Evolutionary conservation across 2,329 filamentous ascomycete genomes (phyloP), one percentile per base, ranked within the genome.

Genomic region (Colletotrichum lini): DNA sequence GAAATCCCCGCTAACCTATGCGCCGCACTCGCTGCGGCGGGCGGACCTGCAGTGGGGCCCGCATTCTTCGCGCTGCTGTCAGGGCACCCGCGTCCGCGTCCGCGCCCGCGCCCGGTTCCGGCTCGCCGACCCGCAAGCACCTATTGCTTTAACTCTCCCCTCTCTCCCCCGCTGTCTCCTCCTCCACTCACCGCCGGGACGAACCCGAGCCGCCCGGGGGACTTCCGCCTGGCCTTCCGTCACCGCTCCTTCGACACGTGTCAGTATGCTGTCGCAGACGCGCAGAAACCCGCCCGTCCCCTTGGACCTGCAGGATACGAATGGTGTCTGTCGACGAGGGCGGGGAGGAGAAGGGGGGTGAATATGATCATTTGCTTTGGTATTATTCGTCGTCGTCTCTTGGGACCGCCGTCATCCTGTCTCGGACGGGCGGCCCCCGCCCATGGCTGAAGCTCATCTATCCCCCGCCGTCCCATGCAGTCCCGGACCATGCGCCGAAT

Each of bases 1-100:
- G 47, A 10, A 21, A 9, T n/a, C 49, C 49, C 6, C 21, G 4
- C n/a, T 47, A 16, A 8, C 18, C 21, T 4, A 13, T 21, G 6
- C 40, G 30, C 57, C 16, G 21, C 12, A 45, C 58, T 26, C 45
- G n/a, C 23, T 45, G 3, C 59, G 16, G n/a, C 56, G 21, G 45
- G 35, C 30, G 35, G 44, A 30, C 21, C 59, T 52, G 30, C 30
- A 62, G 30, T 26, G 59, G 45, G 15, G 57, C 44, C n/a, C 47
- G 30, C 30, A 30, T 30, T 30, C 15, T 21, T 40, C 47, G n/a
- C 47, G 45, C 40, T 47, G n/a, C 63, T 60, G 54, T 30, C 63
- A 66, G 63, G 30, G 53, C 63, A 66, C 62, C 30, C 40, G 23
- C 35, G 23, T 45, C 67, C 40, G n/a, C n/a, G n/a, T n/a, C n/a